Base-by-base conservation (phyloP, 106 monocot genomes). In the Dactylorhiza incarnata region DNA sequence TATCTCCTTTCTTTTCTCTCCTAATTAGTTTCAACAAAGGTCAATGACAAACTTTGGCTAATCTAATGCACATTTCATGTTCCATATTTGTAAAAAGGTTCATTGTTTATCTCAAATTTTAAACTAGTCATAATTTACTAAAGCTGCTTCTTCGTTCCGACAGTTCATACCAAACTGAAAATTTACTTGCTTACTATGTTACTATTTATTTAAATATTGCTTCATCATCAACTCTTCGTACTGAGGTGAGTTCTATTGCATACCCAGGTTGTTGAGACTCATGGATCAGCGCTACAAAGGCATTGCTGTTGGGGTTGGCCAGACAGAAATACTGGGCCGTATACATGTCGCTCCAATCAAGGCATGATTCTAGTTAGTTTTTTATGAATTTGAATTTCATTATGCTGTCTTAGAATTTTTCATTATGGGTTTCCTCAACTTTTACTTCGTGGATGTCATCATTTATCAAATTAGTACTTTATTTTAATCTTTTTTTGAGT, bases 311-410 rank as follows among this genome's bases (percentile, higher is more conserved):
- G 97, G 97, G 45, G 97, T 97, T 77, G 97, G 97, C 45, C 97
- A 97, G 63, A 94, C 91, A 54, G 97, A 97, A 82, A 97, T 97
- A 70, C 53, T 97, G 13, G 97, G 97, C 9, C 85, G 97, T 50
- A 91, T 97, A 76, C 97, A 97, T 86, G 91, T 94, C 0, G 97
- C 97, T 55, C 86, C 84, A 83, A 78, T 97, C 62, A 97, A 97
- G 93, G 97, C 94, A 78, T 68, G 52, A 54, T 54, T 78, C 46
- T 71, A 46, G 1, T 71, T 71, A 19, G 16, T 37, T 19, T 7
- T 77, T 68, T 11, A 4, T 24, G 66, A 47, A 23, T 48, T 45
- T 48, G 17, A 19, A 45, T 69, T 44, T 16, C 7, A 45, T n/a
- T 37, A 16, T 69, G n/a, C 45, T 46, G 45, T 69, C 15, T 19